Base-by-base conservation (phyloP, 2,329 filamentous ascomycete genomes). In the Colletotrichum paranaense region DNA sequence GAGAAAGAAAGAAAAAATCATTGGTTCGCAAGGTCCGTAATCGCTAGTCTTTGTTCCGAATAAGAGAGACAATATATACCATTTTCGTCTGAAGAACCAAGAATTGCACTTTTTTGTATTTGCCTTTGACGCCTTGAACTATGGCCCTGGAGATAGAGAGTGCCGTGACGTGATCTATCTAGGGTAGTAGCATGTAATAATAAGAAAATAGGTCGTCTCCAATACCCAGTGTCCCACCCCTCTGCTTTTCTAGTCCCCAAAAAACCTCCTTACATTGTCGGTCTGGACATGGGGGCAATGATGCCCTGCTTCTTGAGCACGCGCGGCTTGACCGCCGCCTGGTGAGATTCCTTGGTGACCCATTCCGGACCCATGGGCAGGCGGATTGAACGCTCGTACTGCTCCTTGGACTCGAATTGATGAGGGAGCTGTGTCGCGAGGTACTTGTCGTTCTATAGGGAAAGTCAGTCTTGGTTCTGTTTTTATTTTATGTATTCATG, bases 261-360 rank as follows among this genome's bases (percentile, higher is more conserved):
- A 35, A 26, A 26, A 26, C 24, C 24, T 24, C 22, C 22, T 2
- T 82, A 86, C 70, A 80, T 78, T 64, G 80, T 86, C 22, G 96
- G 96, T 85, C 93, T 95, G 71, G 92, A 91, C 90, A 99, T 94
- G 53, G 97, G 94, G 78, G 91, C 89, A 82, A 99, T 95, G 76
- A 97, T 88, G 59, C 97, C 97, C 84, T 95, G 94, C 87, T 97
- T 98, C 82, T 98, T 86, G 82, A 98, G 87, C 76, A 98, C 90
- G 78, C 95, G 91, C 72, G 97, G 97, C 89, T 96, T 97, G 73
- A 94, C 97, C 74, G 90, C 90, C 78, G 93, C 91, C 86, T 98
- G 95, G 88, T 97, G 97, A 16, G 93, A 95, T 86, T 95, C 92
- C 89, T 98, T 98, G n/a, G 96, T 98, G 77, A 92, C 92, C 95